Evolutionary conservation across 2,329 filamentous ascomycete genomes (phyloP).

Genomic region (Colletotrichum godetiae): DNA sequence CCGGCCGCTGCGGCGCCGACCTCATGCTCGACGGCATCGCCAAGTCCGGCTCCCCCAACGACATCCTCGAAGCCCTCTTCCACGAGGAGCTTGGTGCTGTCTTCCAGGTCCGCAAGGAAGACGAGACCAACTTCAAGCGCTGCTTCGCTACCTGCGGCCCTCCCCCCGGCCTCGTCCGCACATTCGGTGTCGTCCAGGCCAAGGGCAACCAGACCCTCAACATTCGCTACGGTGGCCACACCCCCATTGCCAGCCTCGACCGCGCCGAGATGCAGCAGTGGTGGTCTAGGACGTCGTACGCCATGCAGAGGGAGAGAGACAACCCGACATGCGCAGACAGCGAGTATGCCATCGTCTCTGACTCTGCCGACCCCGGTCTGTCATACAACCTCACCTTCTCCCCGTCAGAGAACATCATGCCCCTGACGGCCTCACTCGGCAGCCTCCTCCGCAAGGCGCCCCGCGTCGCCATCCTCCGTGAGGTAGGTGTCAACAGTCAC

Average conservation of each 20-base stretch:
- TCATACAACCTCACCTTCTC: conserved; percentile 86
- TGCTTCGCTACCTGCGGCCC: conserved; percentile 93
- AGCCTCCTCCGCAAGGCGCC: conserved; percentile 69
- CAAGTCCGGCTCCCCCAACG: conserved; percentile 69
- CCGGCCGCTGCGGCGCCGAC: conserved; percentile 88
- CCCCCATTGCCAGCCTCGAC: conserved; percentile 73
- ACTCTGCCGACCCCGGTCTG: conserved; percentile 83
- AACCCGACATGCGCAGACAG: conserved; percentile 88
- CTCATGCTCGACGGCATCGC: conserved; percentile 82
- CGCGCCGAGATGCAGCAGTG: conserved; percentile 83
- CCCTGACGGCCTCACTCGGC: conserved; percentile 64
- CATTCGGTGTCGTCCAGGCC: conserved; percentile 81
- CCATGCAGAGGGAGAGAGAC: conserved; percentile 91
- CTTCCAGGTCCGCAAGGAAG: conserved; percentile 89
- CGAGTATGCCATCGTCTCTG: conserved; percentile 80
- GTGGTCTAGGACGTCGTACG: conserved; percentile 89
- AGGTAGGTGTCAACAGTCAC: conserved; percentile 95
- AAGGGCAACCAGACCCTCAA: conserved; percentile 79
- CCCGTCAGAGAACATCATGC: conserved; percentile 80
- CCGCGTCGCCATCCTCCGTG: conserved; percentile 90
- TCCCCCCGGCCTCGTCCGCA: conserved; percentile 82
- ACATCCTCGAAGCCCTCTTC: conserved; percentile 84
- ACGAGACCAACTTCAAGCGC: conserved; percentile 86
- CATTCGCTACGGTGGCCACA: conserved; percentile 76
- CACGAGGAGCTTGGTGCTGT: conserved; percentile 96